Evolutionary conservation across 495 filamentous ascomycete species (phyloP).

Genomic region (Podospora conica): DNA sequence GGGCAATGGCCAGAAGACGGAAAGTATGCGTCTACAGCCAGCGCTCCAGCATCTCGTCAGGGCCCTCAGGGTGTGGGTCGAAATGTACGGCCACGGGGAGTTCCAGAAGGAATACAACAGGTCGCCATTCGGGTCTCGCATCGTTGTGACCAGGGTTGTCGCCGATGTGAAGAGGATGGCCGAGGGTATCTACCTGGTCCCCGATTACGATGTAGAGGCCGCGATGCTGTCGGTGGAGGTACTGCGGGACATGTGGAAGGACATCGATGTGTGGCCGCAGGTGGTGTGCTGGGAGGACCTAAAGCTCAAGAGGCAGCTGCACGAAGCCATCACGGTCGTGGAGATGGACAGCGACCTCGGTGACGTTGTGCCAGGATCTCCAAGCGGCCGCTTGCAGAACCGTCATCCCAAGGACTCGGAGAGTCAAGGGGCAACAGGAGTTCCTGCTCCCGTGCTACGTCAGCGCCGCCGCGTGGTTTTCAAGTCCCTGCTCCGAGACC

Average conservation of each 20-base stretch:
- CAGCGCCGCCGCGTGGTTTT: constrained; percentile 20
- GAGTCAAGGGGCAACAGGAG: no score
- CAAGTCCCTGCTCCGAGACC: constrained; percentile 33
- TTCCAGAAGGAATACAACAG: constrained; percentile 28
- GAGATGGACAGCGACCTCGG: neutral
- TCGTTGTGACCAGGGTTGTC: constrained; percentile 29
- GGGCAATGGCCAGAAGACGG: neutral
- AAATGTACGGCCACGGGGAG: constrained; percentile 5
- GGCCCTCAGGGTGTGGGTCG: constrained; percentile 30
- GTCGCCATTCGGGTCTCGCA: constrained; percentile 35
- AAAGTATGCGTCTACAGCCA: constrained; percentile 10
- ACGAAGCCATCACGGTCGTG: constrained; percentile 39
- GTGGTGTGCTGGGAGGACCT: constrained; percentile 32
- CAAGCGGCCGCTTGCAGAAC: neutral
- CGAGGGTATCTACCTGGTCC: constrained; percentile 23
- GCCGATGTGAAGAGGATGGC: constrained; percentile 19
- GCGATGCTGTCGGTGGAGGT: constrained; percentile 25
- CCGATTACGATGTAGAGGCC: constrained; percentile 35
- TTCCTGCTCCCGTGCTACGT: neutral
- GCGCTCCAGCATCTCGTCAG: constrained; percentile 30
- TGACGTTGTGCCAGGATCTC: neutral
- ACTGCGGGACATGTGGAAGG: constrained; percentile 28
- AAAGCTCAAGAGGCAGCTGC: constrained; percentile 30
- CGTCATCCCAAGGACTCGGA: neutral
- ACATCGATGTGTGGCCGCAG: constrained; percentile 22